Evolutionary conservation across 257 asterid species (phyloP).

Genomic region (Apocynum venetum): DNA sequence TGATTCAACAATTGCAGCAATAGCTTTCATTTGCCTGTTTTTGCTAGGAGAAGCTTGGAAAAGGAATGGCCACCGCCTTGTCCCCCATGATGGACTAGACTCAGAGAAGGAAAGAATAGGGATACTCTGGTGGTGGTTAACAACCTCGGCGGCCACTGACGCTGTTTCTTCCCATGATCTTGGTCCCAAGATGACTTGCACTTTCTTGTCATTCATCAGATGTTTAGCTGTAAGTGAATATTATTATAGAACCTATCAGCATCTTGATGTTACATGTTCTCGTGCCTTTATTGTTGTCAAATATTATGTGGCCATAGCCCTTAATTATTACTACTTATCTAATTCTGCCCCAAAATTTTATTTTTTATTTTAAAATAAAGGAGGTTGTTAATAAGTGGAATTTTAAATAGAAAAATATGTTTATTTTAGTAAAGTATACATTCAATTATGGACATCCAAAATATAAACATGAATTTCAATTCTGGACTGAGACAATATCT

Average conservation of each 20-base stretch:
- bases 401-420: too few relatives aligned
- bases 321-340: too few relatives aligned
- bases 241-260: not conserved
- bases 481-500: too few relatives aligned
- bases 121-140: not conserved
- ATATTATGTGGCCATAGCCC: not conserved
- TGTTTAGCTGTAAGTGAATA: slow-evolving; percentile 25
- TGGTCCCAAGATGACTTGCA: slow-evolving; percentile 36
- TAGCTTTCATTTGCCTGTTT: slow-evolving; percentile 26
- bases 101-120: slow-evolving; percentile 35
- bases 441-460: too few relatives aligned
- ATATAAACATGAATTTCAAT: too few relatives aligned
- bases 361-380: too few relatives aligned
- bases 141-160: slow-evolving; percentile 38
- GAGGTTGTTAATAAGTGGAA: too few relatives aligned
- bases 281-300: not conserved
- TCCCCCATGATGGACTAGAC: slow-evolving; percentile 28
- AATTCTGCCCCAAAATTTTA: too few relatives aligned
- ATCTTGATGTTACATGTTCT: not conserved
- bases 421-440: too few relatives aligned
- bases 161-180: slow-evolving; percentile 42
- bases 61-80: slow-evolving; percentile 29
- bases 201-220: slow-evolving; percentile 22
- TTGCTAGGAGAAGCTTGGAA: slow-evolving; percentile 35
- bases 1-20: slow-evolving; percentile 24